phyloP scores from a whole-genome alignment of 257 asterid species.

The Gentiana macrophylla region DNA sequence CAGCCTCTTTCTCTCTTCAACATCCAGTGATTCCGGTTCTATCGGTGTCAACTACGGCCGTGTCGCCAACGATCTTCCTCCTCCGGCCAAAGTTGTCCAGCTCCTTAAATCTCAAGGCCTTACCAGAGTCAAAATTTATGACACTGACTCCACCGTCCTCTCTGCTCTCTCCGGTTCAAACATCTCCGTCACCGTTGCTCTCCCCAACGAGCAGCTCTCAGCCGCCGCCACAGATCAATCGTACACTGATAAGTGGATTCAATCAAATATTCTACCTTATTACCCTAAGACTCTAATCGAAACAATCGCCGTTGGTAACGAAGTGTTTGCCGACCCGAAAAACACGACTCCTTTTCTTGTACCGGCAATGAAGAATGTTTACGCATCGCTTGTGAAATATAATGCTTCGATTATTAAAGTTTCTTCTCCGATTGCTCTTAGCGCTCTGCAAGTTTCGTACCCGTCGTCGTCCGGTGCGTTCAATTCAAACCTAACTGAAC shows the following conservation, averaged over 20 bases:
- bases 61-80: slow-evolving; percentile 63
- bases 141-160: slow-evolving; percentile 62
- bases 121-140: slow-evolving; percentile 50
- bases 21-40: slow-evolving; percentile 28
- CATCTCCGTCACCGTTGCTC: slow-evolving; percentile 58
- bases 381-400: slow-evolving; percentile 44
- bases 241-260: slow-evolving; percentile 66
- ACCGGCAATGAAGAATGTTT: slow-evolving; percentile 73
- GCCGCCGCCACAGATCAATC: slow-evolving; percentile 51
- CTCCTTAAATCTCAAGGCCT: slow-evolving; percentile 60
- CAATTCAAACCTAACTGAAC: slow-evolving; percentile 48
- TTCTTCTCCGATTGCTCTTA: slow-evolving; percentile 65
- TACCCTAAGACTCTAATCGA: slow-evolving; percentile 48
- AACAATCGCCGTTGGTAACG: slow-evolving; percentile 78
- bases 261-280: slow-evolving; percentile 47
- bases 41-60: slow-evolving; percentile 87
- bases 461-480: slow-evolving; percentile 78
- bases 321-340: slow-evolving; percentile 55
- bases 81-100: slow-evolving; percentile 54
- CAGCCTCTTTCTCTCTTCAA: slow-evolving; percentile 1
- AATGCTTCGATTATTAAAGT: slow-evolving; percentile 39
- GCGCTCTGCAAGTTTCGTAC: slow-evolving; percentile 53
- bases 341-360: slow-evolving; percentile 56
- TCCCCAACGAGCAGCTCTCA: slow-evolving; percentile 69
- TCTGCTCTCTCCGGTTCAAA: slow-evolving; percentile 58